These are phyloP conservation scores for Amaranthus palmeri DNA, from an alignment of 148 eudicot genomes.

Conservation along the genomic window DNA sequence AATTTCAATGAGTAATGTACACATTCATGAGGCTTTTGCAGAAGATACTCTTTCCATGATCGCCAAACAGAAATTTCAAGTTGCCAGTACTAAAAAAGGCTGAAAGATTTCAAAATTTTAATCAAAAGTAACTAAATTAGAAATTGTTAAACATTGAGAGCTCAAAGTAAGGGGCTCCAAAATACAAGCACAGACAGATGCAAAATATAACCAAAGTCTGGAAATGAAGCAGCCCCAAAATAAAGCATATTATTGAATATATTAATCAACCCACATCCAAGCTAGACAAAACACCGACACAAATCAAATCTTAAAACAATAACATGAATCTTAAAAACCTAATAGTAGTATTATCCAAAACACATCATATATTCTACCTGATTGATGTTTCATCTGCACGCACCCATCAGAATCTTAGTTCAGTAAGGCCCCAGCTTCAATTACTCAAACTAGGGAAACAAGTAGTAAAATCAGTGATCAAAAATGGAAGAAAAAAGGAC, in stretches of 20 bases:
- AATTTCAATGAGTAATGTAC: background rate
- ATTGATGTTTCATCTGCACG: no score
- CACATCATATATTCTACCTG: background rate
- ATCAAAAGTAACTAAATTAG: background rate
- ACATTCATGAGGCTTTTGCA: background rate
- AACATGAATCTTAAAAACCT: background rate
- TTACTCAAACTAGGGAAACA: background rate
- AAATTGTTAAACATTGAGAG: background rate
- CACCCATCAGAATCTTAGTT: no score
- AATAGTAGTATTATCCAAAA: background rate
- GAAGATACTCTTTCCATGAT: background rate
- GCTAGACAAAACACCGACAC: background rate
- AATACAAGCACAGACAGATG: background rate
- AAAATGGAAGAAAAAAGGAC: background rate
- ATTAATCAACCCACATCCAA: background rate
- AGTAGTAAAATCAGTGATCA: background rate
- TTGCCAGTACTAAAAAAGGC: background rate
- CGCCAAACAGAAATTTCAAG: background rate
- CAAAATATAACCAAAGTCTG: background rate
- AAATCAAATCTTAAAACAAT: background rate
- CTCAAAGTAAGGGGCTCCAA: background rate
- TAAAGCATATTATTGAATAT: background rate
- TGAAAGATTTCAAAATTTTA: background rate
- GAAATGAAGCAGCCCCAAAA: slow-evolving; percentile 9
- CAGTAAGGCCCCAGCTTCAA: background rate